These are phyloP conservation scores for Fusarium mexicanum DNA, from an alignment of 2,329 filamentous ascomycete genomes.

Conservation along the genomic window DNA sequence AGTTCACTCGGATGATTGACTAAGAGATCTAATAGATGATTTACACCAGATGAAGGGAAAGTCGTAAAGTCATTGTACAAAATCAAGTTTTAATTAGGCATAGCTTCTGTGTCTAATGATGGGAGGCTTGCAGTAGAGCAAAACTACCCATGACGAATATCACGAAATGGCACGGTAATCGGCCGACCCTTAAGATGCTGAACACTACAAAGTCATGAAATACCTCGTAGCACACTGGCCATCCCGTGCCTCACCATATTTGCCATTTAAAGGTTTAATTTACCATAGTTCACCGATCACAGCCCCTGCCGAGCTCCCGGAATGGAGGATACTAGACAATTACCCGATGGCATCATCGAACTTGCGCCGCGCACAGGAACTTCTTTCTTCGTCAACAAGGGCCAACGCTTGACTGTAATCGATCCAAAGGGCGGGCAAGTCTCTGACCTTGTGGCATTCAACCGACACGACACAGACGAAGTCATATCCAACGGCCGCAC, in stretches of 20 bases:
- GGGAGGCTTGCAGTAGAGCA: not conserved
- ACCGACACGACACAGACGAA: not conserved
- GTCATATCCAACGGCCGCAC: not conserved
- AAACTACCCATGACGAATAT: not conserved
- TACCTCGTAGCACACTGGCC: not conserved
- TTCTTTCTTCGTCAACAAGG: not conserved
- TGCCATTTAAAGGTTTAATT: rapidly evolving
- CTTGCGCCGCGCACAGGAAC: not conserved
- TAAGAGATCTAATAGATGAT: rapidly evolving
- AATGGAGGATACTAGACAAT: not conserved
- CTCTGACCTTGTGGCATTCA: not conserved
- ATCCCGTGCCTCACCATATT: not conserved
- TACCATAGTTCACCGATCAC: not conserved
- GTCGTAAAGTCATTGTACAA: rapidly evolving
- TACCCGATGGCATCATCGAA: not conserved
- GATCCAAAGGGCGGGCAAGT: not conserved
- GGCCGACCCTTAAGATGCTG: rapidly evolving
- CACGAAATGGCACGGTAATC: not conserved
- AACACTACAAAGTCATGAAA: not conserved
- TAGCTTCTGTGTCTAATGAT: not conserved
- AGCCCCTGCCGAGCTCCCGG: not conserved
- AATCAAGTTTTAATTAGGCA: not conserved
- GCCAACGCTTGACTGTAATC: not conserved
- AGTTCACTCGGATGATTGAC: not conserved
- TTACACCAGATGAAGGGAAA: rapidly evolving